Conservation (phyloP, 1,284 basidiomycete genomes). For the Tilletia indica region DNA sequence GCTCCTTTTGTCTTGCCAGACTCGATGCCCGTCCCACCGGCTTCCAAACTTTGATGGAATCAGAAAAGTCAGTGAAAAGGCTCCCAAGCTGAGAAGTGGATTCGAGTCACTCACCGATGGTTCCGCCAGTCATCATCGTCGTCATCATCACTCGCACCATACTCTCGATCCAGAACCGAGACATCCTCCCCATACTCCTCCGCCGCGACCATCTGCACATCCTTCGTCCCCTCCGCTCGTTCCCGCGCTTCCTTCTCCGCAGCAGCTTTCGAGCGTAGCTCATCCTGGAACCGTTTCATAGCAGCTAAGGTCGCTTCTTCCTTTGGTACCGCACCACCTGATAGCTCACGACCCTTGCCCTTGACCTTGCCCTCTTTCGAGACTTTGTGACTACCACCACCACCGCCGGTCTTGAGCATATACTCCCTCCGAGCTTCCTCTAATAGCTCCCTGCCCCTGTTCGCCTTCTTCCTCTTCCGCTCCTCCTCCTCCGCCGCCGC, state of each 20-base stretch:
- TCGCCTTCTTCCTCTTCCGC: conserved; percentile 19
- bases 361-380: conserved; percentile 12
- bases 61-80: no score
- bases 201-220: not conserved
- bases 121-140: conserved; percentile 25
- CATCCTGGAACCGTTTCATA: conserved; percentile 30
- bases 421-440: conserved; percentile 25
- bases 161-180: conserved; percentile 28
- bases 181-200: conserved; percentile 11
- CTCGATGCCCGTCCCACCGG: conserved; percentile 31
- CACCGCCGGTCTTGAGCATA: not conserved
- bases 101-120: conserved; percentile 22
- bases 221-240: not conserved
- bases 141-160: conserved; percentile 46
- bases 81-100: not conserved
- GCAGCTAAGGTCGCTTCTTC: conserved; percentile 27
- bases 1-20: conserved; percentile 1
- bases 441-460: conserved; percentile 22
- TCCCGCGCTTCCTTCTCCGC: conserved; percentile 10
- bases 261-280: conserved; percentile 22
- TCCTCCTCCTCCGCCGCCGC: conserved; percentile 20
- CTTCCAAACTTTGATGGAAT: conserved; percentile 25
- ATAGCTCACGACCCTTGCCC: not conserved
- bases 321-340: not conserved
- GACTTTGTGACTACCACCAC: not conserved